phyloP scores from a whole-genome alignment of 139 green algal genomes.

The Chlorella sp. region DNA sequence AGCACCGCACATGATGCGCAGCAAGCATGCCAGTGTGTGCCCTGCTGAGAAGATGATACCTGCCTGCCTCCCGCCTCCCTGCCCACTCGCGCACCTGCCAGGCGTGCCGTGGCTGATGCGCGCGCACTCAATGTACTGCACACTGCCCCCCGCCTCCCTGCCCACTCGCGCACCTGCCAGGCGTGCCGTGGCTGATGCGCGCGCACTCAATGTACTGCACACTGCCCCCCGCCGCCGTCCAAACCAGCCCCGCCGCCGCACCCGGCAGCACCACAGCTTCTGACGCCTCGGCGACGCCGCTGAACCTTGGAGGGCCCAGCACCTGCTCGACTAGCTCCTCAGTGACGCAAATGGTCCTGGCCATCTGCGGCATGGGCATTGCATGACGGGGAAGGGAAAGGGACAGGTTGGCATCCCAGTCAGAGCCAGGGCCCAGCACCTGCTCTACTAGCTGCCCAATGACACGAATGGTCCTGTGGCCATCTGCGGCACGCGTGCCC shows the following conservation, averaged over 20 bases:
- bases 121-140: conserved; percentile 72
- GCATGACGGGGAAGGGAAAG: too few species aligned
- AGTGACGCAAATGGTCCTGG: too few species aligned
- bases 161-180: conserved; percentile 7
- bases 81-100: conserved; percentile 7
- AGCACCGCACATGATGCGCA: too few species aligned
- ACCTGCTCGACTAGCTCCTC: neutral
- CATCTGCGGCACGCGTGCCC: too few species aligned
- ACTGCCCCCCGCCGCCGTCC: conserved; percentile 60
- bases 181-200: conserved; percentile 20
- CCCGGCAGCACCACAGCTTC: conserved; percentile 48
- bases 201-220: conserved; percentile 73
- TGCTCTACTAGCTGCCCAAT: too few species aligned
- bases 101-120: conserved; percentile 21
- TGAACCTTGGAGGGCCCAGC: neutral
- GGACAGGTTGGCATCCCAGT: too few species aligned
- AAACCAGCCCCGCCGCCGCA: conserved; percentile 67
- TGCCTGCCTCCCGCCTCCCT: conserved; percentile 5
- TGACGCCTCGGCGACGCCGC: conserved; percentile 15
- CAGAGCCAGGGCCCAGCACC: too few species aligned
- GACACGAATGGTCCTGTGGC: too few species aligned
- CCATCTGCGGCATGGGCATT: too few species aligned
- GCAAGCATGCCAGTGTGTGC: too few species aligned
- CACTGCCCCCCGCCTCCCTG: conserved; percentile 36
- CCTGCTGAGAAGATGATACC: too few species aligned